Evolutionary conservation across 2,329 filamentous ascomycete genomes (phyloP).

Genomic region (Botrytis deweyae): DNA sequence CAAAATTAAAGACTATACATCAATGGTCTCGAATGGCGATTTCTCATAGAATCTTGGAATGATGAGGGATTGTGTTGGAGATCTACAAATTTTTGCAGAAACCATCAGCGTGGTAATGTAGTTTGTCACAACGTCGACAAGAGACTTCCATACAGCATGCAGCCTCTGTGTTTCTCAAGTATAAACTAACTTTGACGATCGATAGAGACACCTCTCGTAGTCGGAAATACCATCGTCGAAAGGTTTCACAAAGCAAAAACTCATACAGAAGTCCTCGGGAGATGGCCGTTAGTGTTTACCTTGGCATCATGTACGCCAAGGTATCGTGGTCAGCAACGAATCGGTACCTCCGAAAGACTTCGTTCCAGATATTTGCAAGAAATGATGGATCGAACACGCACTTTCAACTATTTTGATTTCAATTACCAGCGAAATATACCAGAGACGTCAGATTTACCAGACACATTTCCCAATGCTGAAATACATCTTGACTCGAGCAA

Average conservation of each 20-base stretch:
- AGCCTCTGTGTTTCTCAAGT: not conserved
- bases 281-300: not conserved
- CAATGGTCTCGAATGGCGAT: not conserved
- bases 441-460: not conserved
- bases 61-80: not conserved
- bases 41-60: not conserved
- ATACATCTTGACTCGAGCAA: not conserved
- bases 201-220: not conserved
- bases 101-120: not conserved
- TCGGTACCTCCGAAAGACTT: not conserved
- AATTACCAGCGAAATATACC: fast-evolving
- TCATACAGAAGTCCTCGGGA: not conserved
- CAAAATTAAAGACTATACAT: not conserved
- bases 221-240: not conserved
- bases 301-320: not conserved
- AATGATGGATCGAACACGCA: no score
- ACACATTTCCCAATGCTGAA: not conserved
- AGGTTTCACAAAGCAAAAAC: not conserved
- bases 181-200: not conserved
- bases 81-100: not conserved
- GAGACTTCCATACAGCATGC: not conserved
- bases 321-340: not conserved
- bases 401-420: not conserved
- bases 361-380: not conserved
- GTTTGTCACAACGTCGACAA: not conserved